Conservation (phyloP, 192 early-diverging fungal genomes). For the Paraglomus brasilianum region DNA sequence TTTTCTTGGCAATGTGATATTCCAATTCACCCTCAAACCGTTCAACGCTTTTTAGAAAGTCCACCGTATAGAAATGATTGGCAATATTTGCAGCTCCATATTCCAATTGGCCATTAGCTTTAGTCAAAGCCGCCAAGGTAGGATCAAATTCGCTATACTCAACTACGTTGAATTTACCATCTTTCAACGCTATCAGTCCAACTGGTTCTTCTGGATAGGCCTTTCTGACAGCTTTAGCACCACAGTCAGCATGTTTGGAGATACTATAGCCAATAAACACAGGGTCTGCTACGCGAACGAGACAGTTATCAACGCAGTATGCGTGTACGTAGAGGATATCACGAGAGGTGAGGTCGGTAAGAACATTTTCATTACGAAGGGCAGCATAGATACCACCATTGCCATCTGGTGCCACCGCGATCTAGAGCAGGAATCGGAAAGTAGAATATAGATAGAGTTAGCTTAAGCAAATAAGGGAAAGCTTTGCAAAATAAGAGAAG, state of each 20-base stretch:
- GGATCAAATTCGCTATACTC: slow-evolving; percentile 95
- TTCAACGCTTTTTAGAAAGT: slow-evolving; percentile 85
- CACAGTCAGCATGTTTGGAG: slow-evolving; percentile 86
- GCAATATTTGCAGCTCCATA: slow-evolving; percentile 97
- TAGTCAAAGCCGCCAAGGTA: slow-evolving; percentile 66
- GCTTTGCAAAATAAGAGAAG: no score
- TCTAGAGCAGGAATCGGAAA: slow-evolving; percentile 32
- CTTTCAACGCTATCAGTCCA: slow-evolving; percentile 90
- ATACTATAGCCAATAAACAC: slow-evolving; percentile 94
- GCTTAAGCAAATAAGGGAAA: no score
- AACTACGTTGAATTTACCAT: slow-evolving; percentile 82
- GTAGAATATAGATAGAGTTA: slow-evolving; percentile 7
- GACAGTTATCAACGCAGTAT: slow-evolving; percentile 98
- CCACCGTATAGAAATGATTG: slow-evolving; percentile 96
- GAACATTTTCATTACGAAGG: slow-evolving; percentile 76
- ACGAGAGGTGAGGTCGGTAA: slow-evolving; percentile 76
- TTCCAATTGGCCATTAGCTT: slow-evolving; percentile 67
- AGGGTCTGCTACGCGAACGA: slow-evolving; percentile 95
- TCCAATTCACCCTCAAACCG: slow-evolving; percentile 81
- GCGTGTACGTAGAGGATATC: slow-evolving; percentile 88
- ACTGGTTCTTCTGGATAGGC: slow-evolving; percentile 82
- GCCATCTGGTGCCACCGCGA: slow-evolving; percentile 86
- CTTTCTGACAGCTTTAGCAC: slow-evolving; percentile 94
- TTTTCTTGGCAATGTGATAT: slow-evolving; percentile 97
- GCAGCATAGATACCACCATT: slow-evolving; percentile 97